A percentile compares a stretch with the other conserved stretches of the same genome.
Conservation (phyloP, 345 rosid genomes). For the Populus tremula region DNA sequence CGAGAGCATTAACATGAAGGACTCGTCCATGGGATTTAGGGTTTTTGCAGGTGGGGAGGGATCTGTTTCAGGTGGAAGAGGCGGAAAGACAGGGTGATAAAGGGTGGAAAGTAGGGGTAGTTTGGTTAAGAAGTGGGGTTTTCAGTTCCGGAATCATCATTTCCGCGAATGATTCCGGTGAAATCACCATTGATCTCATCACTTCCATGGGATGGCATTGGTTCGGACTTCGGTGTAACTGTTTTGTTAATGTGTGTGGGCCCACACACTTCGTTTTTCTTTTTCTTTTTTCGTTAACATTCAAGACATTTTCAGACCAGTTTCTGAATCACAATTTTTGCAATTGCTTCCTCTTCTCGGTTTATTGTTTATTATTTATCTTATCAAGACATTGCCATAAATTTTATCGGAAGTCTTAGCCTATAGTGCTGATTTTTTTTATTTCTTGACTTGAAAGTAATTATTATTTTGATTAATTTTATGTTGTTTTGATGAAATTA, state of each 20-base stretch:
- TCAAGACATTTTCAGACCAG: no score
- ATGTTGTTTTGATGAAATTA: no score
- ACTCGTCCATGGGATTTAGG: conserved; percentile 68
- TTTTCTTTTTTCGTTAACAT: no score
- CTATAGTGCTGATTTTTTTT: no score
- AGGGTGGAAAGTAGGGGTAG: background rate
- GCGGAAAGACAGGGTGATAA: background rate
- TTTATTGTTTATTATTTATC: no score
- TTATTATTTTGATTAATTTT: no score
- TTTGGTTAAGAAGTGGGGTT: background rate
- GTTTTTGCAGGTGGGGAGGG: conserved; percentile 7
- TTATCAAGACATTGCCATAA: no score
- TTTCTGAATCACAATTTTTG: no score
- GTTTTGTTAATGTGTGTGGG: background rate
- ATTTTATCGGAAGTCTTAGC: no score
- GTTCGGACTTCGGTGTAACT: background rate
- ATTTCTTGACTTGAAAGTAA: no score
- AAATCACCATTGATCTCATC: background rate
- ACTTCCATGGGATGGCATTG: background rate
- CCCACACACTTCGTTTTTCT: background rate
- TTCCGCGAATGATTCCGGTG: background rate
- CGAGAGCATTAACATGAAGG: conserved; percentile 78
- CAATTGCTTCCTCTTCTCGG: no score
- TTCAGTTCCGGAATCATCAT: background rate
- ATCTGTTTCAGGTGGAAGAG: background rate